Conservation (phyloP, 345 rosid species). For the Eucalyptus pauciflora region DNA sequence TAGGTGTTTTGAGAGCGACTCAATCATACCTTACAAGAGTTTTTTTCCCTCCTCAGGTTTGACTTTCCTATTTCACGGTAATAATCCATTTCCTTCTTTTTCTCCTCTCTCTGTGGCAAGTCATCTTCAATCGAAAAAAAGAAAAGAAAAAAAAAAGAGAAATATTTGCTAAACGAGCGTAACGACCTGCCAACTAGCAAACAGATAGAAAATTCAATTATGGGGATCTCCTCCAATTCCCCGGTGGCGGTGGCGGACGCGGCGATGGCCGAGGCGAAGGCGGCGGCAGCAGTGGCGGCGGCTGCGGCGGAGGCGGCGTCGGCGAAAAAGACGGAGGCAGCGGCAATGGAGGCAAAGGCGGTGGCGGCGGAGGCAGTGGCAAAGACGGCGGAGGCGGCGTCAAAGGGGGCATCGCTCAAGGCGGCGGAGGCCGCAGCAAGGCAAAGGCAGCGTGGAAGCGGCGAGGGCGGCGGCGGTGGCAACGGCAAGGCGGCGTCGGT, state of each 20-base stretch:
- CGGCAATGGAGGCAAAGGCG: too few species aligned
- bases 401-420: too few species aligned
- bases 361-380: too few species aligned
- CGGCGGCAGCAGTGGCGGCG: too few species aligned
- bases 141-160: background rate
- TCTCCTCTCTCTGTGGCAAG: background rate
- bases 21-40: background rate
- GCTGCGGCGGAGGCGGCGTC: rapidly evolving
- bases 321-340: rapidly evolving
- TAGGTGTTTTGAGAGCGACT: background rate
- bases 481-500: too few species aligned
- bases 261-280: too few species aligned
- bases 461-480: too few species aligned
- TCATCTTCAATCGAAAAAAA: background rate
- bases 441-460: rapidly evolving
- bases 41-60: background rate
- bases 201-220: background rate
- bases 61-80: background rate
- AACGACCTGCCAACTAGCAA: background rate
- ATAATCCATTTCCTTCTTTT: background rate
- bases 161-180: conserved; percentile 2
- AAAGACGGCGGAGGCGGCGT: too few species aligned
- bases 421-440: rapidly evolving
- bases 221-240: too few species aligned
- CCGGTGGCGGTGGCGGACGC: too few species aligned